phyloP scores from a whole-genome alignment of 257 asterid genomes.

The Przewalskia tangutica region DNA sequence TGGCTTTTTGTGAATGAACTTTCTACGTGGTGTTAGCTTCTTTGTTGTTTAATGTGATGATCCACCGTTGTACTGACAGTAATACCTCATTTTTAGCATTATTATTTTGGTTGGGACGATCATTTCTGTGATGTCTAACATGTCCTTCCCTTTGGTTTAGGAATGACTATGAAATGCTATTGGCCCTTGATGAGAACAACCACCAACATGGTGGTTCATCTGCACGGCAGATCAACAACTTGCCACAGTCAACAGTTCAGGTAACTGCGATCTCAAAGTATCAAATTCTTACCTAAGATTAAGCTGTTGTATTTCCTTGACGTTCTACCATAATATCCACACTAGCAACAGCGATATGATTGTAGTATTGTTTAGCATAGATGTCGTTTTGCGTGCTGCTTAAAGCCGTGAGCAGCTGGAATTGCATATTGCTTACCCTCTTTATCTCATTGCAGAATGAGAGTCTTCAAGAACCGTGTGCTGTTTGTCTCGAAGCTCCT shows the following conservation, averaged over 20 bases:
- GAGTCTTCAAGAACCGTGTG: slow-evolving; percentile 65
- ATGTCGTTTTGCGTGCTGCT: background rate
- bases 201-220: slow-evolving; percentile 66
- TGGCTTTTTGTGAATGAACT: background rate
- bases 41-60: background rate
- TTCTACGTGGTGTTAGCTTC: background rate
- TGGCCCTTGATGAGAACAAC: slow-evolving; percentile 87
- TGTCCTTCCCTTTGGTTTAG: slow-evolving; percentile 23
- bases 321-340: background rate
- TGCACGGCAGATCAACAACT: slow-evolving; percentile 51
- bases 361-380: background rate
- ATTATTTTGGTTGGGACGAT: background rate
- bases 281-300: background rate
- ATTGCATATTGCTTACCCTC: background rate
- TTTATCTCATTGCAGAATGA: slow-evolving; percentile 41
- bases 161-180: slow-evolving; percentile 80
- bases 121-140: background rate
- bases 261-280: slow-evolving; percentile 18
- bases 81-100: background rate
- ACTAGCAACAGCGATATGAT: background rate
- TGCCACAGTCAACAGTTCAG: slow-evolving; percentile 84
- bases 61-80: background rate
- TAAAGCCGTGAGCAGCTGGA: background rate
- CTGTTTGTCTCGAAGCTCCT: slow-evolving; percentile 82
- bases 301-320: background rate